These are phyloP conservation scores for Alternaria incomplexa DNA, from an alignment of 2,329 filamentous ascomycete species.

Conservation along the genomic window DNA sequence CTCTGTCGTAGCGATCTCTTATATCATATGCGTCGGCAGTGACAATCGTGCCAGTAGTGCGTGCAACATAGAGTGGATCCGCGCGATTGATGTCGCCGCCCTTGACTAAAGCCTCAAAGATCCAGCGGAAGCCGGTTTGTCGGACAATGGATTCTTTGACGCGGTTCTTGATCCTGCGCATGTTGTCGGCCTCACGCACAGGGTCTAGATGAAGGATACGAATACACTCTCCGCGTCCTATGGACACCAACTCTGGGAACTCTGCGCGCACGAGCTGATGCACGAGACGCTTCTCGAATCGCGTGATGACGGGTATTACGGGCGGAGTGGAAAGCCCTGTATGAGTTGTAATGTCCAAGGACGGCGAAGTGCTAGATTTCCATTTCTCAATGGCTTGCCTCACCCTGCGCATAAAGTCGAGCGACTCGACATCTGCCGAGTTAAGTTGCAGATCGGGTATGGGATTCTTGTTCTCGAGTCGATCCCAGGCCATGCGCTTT, in stretches of 20 bases:
- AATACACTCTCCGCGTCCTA: constrained; percentile 52
- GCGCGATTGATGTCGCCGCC: constrained; percentile 45
- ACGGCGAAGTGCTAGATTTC: constrained; percentile 36
- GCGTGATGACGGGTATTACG: constrained; percentile 26
- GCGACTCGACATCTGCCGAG: constrained; percentile 58
- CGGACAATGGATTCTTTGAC: constrained; percentile 49
- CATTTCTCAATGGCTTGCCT: constrained; percentile 56
- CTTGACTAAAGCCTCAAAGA: constrained; percentile 55
- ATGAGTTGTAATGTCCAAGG: constrained; percentile 38
- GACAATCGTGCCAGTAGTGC: constrained; percentile 42
- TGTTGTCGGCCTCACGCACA: constrained; percentile 52
- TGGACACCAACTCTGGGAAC: constrained; percentile 57
- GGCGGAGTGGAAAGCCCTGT: constrained; percentile 32
- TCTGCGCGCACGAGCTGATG: constrained; percentile 71
- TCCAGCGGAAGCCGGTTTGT: constrained; percentile 58
- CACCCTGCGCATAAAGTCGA: constrained; percentile 58
- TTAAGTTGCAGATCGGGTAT: constrained; percentile 57
- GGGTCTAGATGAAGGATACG: constrained; percentile 52
- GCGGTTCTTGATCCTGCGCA: constrained; percentile 44
- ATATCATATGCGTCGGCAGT: constrained; percentile 45
- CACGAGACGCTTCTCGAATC: constrained; percentile 69
- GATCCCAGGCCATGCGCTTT: constrained; percentile 52
- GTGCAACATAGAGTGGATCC: constrained; percentile 46
- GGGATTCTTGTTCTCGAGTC: constrained; percentile 47
- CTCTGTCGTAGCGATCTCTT: constrained; percentile 48